Conservation (phyloP, 495 filamentous ascomycete genomes). For the Xylaria scruposa region DNA sequence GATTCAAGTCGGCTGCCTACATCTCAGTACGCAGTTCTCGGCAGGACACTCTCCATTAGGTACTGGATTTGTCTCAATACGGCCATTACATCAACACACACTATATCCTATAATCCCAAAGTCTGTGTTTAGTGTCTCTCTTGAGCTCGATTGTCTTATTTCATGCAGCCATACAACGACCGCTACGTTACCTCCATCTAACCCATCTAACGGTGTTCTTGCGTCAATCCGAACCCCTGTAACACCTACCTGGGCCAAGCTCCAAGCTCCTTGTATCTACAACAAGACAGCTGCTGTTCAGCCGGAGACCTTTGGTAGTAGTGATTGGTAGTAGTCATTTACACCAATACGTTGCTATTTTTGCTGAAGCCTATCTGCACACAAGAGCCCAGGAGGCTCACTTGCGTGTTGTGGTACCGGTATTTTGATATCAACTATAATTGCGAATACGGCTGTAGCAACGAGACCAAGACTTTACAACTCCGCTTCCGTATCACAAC, state of each 20-base stretch:
- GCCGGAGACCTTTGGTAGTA: neutral
- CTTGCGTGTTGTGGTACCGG: neutral
- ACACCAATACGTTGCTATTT: neutral
- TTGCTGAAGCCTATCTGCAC: neutral
- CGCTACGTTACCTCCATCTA: neutral
- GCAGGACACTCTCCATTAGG: neutral
- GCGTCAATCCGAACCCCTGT: neutral
- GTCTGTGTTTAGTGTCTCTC: neutral
- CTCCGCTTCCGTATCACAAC: conserved; percentile 2
- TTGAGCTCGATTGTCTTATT: neutral
- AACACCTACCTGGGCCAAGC: neutral
- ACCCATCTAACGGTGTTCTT: neutral
- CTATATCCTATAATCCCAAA: neutral
- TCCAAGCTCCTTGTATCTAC: conserved; percentile 12
- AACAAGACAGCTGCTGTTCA: neutral
- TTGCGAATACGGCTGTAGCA: neutral
- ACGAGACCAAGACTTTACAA: neutral
- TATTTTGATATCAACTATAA: neutral
- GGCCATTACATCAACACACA: neutral
- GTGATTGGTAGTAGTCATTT: neutral
- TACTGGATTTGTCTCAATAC: neutral
- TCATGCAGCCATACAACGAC: neutral
- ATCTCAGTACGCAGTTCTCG: neutral
- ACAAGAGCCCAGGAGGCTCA: conserved; percentile 6
- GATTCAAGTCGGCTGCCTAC: neutral